These are phyloP conservation scores for Alternaria sp. DNA, from an alignment of 2,329 filamentous ascomycete genomes.

Conservation along the genomic window DNA sequence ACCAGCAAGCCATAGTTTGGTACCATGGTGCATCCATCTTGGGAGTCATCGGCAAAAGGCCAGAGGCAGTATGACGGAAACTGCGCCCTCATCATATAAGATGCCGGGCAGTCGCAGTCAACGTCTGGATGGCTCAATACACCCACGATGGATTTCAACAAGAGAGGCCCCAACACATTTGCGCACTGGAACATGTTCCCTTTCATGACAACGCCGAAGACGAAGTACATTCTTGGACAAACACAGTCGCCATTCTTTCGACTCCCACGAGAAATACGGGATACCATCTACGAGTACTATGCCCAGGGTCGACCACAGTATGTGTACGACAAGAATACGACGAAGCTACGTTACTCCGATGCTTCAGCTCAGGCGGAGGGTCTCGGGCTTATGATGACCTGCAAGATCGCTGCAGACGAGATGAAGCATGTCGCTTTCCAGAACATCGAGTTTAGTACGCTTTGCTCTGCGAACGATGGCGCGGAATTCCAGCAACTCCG, in stretches of 20 bases:
- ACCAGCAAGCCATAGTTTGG: neutral
- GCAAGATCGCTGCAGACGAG: neutral
- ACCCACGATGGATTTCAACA: neutral
- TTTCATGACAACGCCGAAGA: neutral
- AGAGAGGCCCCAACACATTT: neutral
- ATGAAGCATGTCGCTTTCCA: neutral
- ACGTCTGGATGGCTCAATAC: neutral
- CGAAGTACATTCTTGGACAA: neutral
- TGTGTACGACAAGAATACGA: neutral
- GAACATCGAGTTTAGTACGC: neutral
- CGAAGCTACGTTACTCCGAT: neutral
- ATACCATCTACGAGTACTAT: neutral
- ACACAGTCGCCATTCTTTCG: neutral
- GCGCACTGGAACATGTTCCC: neutral
- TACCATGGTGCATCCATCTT: neutral
- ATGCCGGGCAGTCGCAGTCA: neutral
- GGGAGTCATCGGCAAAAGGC: neutral
- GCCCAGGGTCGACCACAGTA: neutral
- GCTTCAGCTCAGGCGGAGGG: neutral
- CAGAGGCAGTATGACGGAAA: neutral
- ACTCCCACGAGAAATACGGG: neutral
- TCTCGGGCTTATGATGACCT: neutral
- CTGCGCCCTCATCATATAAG: neutral
- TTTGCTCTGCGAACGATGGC: neutral
- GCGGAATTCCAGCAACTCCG: neutral